These are phyloP conservation scores for Monosporascus cannonballus DNA, from an alignment of 2,329 filamentous ascomycete genomes.

Conservation along the genomic window DNA sequence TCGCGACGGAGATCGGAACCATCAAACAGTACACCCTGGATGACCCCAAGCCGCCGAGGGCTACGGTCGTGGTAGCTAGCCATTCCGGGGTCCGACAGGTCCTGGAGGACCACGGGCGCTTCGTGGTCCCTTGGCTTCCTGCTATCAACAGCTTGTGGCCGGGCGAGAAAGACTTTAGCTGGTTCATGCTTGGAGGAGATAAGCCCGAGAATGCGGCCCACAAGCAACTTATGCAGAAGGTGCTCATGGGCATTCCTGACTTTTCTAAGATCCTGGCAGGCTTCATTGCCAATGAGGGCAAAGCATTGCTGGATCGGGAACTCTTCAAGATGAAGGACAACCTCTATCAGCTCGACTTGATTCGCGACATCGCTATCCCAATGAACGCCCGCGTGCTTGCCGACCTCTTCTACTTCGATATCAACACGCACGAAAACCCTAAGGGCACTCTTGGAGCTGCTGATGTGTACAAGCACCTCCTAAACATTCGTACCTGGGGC, in stretches of 20 bases:
- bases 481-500: slow-evolving; percentile 39
- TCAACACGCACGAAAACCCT: slow-evolving; percentile 49
- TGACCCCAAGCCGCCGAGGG: slow-evolving; percentile 29
- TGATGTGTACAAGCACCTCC: slow-evolving; percentile 35
- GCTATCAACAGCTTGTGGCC: slow-evolving; percentile 27
- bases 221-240: slow-evolving; percentile 24
- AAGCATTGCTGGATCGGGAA: slow-evolving; percentile 34
- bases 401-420: slow-evolving; percentile 51
- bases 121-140: slow-evolving; percentile 27
- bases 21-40: slow-evolving; percentile 27
- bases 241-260: slow-evolving; percentile 27
- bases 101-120: slow-evolving; percentile 26
- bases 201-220: slow-evolving; percentile 24
- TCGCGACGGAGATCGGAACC: slow-evolving; percentile 33
- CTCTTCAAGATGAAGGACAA: slow-evolving; percentile 29
- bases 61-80: slow-evolving; percentile 21
- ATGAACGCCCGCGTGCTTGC: slow-evolving; percentile 49
- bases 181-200: slow-evolving; percentile 34
- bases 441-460: slow-evolving; percentile 36
- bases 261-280: slow-evolving; percentile 24
- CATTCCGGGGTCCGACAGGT: slow-evolving; percentile 24
- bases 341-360: slow-evolving; percentile 34
- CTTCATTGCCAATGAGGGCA: slow-evolving; percentile 28
- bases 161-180: slow-evolving; percentile 30
- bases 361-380: slow-evolving; percentile 53